Percentiles rank a stretch among this genome's conserved stretches.
These are phyloP conservation scores for Bodo saltans DNA, from an alignment of 78 protist species.

Conservation along the genomic window DNA sequence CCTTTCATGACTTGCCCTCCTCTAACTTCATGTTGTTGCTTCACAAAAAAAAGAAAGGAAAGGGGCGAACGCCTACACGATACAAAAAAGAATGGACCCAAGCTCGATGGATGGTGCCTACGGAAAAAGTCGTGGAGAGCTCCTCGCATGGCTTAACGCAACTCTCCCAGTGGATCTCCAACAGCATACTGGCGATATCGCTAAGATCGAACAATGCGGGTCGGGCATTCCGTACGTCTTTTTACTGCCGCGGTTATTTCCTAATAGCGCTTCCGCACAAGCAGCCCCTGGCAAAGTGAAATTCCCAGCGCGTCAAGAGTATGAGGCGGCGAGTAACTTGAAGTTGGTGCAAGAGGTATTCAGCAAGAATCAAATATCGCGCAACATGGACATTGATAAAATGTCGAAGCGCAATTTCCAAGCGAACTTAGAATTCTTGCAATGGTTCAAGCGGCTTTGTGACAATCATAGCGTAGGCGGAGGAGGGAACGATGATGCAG, in stretches of 20 bases:
- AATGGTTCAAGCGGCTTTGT: slow-evolving; percentile 78
- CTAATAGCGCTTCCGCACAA: slow-evolving; percentile 49
- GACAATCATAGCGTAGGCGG: too few species aligned
- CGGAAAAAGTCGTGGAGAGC: slow-evolving; percentile 19
- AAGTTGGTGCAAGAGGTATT: slow-evolving; percentile 71
- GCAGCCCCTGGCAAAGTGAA: slow-evolving; percentile 13
- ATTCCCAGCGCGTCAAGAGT: slow-evolving; percentile 75
- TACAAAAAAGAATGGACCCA: slow-evolving; percentile 2
- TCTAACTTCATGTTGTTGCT: too few species aligned
- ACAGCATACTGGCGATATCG: not conserved
- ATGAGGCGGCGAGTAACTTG: slow-evolving; percentile 75
- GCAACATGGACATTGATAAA: slow-evolving; percentile 67
- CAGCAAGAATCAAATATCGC: slow-evolving; percentile 52
- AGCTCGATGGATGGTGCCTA: slow-evolving; percentile 39
- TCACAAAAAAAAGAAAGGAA: too few species aligned
- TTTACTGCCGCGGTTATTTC: slow-evolving; percentile 28
- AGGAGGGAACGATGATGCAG: too few species aligned
- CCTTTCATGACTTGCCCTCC: too few species aligned
- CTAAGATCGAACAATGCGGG: slow-evolving; percentile 25
- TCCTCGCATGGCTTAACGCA: slow-evolving; percentile 42
- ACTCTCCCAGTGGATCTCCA: too few species aligned
- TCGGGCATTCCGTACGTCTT: slow-evolving; percentile 22
- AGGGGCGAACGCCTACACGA: too few species aligned
- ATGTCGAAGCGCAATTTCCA: slow-evolving; percentile 75
- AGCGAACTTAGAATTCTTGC: slow-evolving; percentile 86